Conservation (phyloP, 768 basidiomycete species). For the Mycena rosella region DNA sequence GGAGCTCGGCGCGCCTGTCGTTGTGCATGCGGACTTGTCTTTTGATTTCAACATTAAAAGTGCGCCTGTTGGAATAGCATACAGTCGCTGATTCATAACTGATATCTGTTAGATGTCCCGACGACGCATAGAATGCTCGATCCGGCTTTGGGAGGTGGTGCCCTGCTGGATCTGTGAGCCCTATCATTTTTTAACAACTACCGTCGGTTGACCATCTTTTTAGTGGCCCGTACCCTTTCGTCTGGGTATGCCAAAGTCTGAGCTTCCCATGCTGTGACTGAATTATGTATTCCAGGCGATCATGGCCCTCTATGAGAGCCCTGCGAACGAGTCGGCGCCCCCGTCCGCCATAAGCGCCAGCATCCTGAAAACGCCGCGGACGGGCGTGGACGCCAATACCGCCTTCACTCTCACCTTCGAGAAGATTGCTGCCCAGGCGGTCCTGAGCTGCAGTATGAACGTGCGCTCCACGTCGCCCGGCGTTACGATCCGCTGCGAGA, state of each 20-base stretch:
- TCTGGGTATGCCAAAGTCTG: constrained; percentile 67
- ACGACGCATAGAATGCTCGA: constrained; percentile 82
- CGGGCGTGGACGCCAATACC: constrained; percentile 84
- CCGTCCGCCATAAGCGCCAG: constrained; percentile 74
- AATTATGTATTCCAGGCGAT: constrained; percentile 70
- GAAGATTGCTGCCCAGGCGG: constrained; percentile 77
- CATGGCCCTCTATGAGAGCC: constrained; percentile 83
- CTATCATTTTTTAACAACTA: not conserved
- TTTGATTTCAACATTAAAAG: constrained; percentile 74
- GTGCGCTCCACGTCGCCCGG: constrained; percentile 58
- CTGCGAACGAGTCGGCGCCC: constrained; percentile 69
- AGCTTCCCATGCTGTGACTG: not conserved
- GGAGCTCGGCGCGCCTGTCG: constrained; percentile 72
- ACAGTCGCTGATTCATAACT: not conserved
- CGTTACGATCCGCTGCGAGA: constrained; percentile 79
- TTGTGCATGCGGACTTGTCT: constrained; percentile 84
- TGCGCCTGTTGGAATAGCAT: constrained; percentile 43
- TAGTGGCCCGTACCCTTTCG: constrained; percentile 85
- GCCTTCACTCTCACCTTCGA: constrained; percentile 80
- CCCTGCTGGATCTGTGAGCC: constrained; percentile 84
- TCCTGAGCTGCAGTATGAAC: constrained; percentile 78
- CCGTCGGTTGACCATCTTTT: not conserved
- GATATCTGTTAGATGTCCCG: constrained; percentile 67
- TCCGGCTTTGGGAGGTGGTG: constrained; percentile 85
- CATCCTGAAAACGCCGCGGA: constrained; percentile 83